These are phyloP conservation scores for Pouteria glomerata DNA, from an alignment of 148 eudicot genomes.

Conservation along the genomic window DNA sequence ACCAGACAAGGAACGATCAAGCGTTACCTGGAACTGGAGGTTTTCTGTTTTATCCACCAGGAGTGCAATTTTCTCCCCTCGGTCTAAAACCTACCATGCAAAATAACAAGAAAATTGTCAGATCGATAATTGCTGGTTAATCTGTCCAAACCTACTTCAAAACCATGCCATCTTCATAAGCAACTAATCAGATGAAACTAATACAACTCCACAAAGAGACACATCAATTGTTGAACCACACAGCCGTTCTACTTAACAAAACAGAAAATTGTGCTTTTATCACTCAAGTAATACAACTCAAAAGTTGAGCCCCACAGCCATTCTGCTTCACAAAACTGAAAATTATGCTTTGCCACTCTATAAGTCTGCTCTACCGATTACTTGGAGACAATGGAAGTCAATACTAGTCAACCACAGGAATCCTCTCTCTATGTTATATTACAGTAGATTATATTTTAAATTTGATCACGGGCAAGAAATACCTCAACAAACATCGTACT, in stretches of 20 bases:
- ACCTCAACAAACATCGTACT: not conserved
- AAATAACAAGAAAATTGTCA: not conserved
- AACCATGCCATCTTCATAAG: not conserved
- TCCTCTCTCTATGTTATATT: not conserved
- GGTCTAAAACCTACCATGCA: slow-evolving; percentile 71
- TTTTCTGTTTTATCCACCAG: slow-evolving; percentile 94
- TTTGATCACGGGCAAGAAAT: not conserved
- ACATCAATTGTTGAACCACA: too few relatives aligned
- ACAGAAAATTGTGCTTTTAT: too few relatives aligned
- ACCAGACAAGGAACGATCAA: not conserved
- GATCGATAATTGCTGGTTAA: not conserved
- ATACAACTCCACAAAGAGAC: not conserved
- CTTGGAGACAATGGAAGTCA: not conserved
- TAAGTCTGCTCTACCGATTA: not conserved
- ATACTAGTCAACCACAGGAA: not conserved
- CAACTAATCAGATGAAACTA: not conserved
- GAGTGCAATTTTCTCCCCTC: slow-evolving; percentile 97
- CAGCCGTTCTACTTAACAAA: too few relatives aligned
- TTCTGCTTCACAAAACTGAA: not conserved
- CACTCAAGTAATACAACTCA: too few relatives aligned
- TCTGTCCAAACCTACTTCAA: too few relatives aligned
- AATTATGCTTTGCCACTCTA: not conserved
- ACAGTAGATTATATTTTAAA: not conserved
- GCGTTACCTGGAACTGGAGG: slow-evolving; percentile 94
- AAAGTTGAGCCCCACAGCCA: not conserved